Evolutionary conservation across 768 basidiomycete genomes (phyloP), one percentile per base, ranked within the genome.

Genomic region (Collybiopsis luxurians): DNA sequence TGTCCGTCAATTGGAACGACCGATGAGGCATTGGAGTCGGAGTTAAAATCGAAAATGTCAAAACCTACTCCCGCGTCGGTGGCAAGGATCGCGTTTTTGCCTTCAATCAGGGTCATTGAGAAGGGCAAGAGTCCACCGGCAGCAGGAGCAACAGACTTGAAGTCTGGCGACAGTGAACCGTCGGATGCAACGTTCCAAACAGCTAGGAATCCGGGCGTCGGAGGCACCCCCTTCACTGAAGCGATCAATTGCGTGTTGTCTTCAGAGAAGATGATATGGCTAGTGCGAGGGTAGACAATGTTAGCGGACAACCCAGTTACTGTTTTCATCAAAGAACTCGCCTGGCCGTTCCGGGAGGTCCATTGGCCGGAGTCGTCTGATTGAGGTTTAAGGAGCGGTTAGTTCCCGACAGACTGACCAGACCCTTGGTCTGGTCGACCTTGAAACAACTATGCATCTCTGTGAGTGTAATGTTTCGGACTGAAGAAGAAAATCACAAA

Each of bases 291-390:
- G 13, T 34, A 6, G 31, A 34, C 31, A 34, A 34, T n/a, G n/a
- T n/a, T n/a, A n/a, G n/a, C n/a, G n/a, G n/a, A n/a, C n/a, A 34
- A 34, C 13, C 31, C 31, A 34, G 31, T 34, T 34, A 5, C 5
- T 6, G 13, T 34, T 13, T 6, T 34, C 31, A 34, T 34, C 31
- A 13, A 34, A 34, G 13, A 5, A 34, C 31, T 34, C 13, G 13
- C 31, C 31, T 34, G 31, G 72, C 68, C 19, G 71, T 72, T 43
- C 76, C 76, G 1, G 76, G 69, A 15, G 80, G 80, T 7, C 81
- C 80, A 17, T 66, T 78, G 0, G 80, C 74, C 40, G 79, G 79
- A 15, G 79, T 79, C 9, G 80, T 80, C 64, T 81, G 81, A 63
- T 79, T 79, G 55, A 82, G 66, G 30, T 66, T 66, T 28, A 81